These are phyloP conservation scores for Phaeosphaeria sp. DNA, from an alignment of 2,329 filamentous ascomycete species.

Conservation along the genomic window DNA sequence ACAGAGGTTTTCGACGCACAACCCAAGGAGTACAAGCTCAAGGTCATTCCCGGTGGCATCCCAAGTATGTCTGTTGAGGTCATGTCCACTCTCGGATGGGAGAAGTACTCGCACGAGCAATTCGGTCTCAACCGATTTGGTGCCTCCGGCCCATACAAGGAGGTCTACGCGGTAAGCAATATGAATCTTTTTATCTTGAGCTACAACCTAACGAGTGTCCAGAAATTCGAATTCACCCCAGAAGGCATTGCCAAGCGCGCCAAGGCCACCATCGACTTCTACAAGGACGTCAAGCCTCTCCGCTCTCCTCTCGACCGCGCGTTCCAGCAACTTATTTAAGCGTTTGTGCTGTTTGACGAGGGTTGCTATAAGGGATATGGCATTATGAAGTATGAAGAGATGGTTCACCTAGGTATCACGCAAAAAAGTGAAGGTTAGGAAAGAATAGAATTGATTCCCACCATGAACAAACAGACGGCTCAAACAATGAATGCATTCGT, in stretches of 20 bases:
- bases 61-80: conserved; percentile 93
- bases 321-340: conserved; percentile 95
- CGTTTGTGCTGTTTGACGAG: conserved; percentile 4
- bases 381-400: neutral
- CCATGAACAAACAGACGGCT: neutral
- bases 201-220: conserved; percentile 51
- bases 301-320: conserved; percentile 96
- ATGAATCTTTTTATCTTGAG: conserved; percentile 35
- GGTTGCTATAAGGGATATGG: neutral
- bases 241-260: conserved; percentile 97
- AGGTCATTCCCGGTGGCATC: conserved; percentile 91
- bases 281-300: conserved; percentile 87
- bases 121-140: conserved; percentile 99
- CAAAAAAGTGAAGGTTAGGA: neutral
- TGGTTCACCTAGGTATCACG: neutral
- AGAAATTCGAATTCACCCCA: conserved; percentile 99
- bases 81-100: conserved; percentile 97
- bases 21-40: conserved; percentile 91
- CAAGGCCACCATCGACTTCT: conserved; percentile 91
- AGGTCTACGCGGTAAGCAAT: conserved; percentile 80
- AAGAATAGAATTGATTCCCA: neutral
- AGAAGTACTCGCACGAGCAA: conserved; percentile 99
- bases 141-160: conserved; percentile 95
- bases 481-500: neutral
- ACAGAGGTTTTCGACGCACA: conserved; percentile 96